Conservation (phyloP, 495 filamentous ascomycete species). For the Aspergillus ellipticus region DNA sequence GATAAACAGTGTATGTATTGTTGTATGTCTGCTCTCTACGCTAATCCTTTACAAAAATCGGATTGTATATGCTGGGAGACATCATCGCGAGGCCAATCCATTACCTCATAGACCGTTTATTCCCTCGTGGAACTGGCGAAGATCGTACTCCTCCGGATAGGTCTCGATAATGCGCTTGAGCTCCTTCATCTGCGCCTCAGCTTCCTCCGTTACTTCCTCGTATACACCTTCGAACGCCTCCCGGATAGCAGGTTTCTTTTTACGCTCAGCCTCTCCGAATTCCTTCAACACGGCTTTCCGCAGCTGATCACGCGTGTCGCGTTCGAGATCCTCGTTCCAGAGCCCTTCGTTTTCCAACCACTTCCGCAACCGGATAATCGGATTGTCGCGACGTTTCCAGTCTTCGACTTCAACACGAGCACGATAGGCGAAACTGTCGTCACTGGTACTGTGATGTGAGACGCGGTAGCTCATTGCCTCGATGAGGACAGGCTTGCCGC, state of each 20-base stretch:
- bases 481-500: constrained; percentile 77
- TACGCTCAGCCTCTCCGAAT: constrained; percentile 81
- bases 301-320: constrained; percentile 61
- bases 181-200: constrained; percentile 72
- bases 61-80: too few species aligned
- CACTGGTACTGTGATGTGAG: constrained; percentile 94
- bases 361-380: constrained; percentile 85
- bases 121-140: constrained; percentile 73
- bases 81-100: not conserved
- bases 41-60: too few species aligned
- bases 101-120: constrained; percentile 54
- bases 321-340: constrained; percentile 84
- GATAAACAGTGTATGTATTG: too few species aligned
- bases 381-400: constrained; percentile 95
- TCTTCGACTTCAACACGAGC: constrained; percentile 93
- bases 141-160: constrained; percentile 93
- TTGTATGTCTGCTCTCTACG: too few species aligned
- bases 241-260: constrained; percentile 79
- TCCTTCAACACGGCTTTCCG: constrained; percentile 76
- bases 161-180: constrained; percentile 71
- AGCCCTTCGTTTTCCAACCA: constrained; percentile 77
- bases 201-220: constrained; percentile 79
- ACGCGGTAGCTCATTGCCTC: constrained; percentile 99
- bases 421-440: constrained; percentile 95
- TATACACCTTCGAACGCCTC: constrained; percentile 85